phyloP scores from a whole-genome alignment of 306 rosid species.

The Notholithocarpus densiflorus region DNA sequence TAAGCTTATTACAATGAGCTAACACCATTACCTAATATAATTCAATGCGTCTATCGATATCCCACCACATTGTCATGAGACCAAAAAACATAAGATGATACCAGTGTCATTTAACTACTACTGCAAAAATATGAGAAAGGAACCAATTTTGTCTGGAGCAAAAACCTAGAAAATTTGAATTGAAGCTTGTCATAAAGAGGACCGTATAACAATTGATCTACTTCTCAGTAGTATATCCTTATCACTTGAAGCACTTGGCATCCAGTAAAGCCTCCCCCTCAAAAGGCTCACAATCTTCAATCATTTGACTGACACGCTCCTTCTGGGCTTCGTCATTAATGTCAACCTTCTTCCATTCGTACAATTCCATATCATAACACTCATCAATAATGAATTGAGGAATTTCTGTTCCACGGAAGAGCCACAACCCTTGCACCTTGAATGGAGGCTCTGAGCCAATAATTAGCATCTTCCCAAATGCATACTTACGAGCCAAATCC shows the following conservation, averaged over 20 bases:
- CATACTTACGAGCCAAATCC: constrained; percentile 93
- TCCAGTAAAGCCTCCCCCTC: constrained; percentile 81
- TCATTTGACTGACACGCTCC: constrained; percentile 84
- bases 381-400: constrained; percentile 72
- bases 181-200: background rate
- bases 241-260: constrained; percentile 89
- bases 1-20: background rate
- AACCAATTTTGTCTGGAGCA: background rate
- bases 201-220: background rate
- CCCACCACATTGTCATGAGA: background rate
- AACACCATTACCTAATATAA: background rate
- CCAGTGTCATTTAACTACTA: background rate
- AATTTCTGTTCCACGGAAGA: constrained; percentile 82
- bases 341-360: constrained; percentile 84
- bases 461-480: constrained; percentile 89
- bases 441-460: constrained; percentile 75
- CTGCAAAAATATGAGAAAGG: background rate
- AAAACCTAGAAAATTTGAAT: background rate
- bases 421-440: constrained; percentile 93
- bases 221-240: background rate
- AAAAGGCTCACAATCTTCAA: constrained; percentile 76
- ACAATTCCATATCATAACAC: constrained; percentile 94
- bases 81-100: background rate
- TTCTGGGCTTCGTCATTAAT: constrained; percentile 66
- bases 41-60: background rate